phyloP scores from a whole-genome alignment of 2,329 filamentous ascomycete genomes.

The Emergomyces pasteurianus region DNA sequence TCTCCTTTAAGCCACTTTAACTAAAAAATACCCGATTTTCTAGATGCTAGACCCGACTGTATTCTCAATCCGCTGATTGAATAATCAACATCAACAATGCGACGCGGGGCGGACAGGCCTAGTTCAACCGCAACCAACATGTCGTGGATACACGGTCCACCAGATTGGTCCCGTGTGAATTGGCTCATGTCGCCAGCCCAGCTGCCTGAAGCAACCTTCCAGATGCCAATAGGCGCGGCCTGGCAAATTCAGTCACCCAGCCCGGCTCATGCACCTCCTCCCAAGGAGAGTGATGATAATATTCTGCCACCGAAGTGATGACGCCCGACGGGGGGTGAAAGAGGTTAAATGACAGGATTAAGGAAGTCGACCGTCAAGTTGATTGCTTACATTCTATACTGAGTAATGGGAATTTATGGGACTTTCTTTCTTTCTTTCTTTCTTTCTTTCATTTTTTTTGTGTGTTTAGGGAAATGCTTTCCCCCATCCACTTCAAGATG shows the following conservation, averaged over 20 bases:
- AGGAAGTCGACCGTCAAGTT: too few relatives aligned
- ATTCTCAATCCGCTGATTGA: background rate
- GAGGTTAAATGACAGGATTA: too few relatives aligned
- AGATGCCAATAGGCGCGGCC: background rate
- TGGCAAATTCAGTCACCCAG: background rate
- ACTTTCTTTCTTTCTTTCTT: too few relatives aligned
- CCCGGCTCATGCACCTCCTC: background rate
- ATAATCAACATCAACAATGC: background rate
- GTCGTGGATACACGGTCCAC: background rate
- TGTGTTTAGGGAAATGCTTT: too few relatives aligned
- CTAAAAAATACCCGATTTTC: background rate
- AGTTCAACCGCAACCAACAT: background rate
- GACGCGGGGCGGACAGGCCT: background rate
- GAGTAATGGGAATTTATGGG: too few relatives aligned
- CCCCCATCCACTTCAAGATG: too few relatives aligned
- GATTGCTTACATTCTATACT: too few relatives aligned
- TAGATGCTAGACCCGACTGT: background rate
- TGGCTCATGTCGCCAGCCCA: background rate
- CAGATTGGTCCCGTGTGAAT: background rate
- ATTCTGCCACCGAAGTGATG: background rate
- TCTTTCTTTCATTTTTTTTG: too few relatives aligned
- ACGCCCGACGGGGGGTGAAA: background rate
- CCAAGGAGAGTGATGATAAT: background rate
- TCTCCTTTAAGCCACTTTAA: background rate
- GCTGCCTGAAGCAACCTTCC: background rate